Evolutionary conservation across 345 rosid species (phyloP).

Genomic region (Salix brachista): DNA sequence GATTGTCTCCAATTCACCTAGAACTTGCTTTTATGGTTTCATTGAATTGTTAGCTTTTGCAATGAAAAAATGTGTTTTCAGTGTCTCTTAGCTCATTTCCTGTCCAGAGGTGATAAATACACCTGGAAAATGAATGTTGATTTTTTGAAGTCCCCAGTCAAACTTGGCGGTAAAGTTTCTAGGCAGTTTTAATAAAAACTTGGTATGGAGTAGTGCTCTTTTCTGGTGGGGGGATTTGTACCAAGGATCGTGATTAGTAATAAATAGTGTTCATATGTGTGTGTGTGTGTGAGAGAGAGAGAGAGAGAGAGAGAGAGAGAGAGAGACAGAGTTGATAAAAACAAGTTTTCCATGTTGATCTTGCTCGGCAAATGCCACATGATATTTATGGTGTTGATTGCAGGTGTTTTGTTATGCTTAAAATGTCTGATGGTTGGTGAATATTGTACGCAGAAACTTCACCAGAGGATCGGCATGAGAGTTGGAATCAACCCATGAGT

Average conservation of each 20-base stretch:
- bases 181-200: neutral
- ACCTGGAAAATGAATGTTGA: neutral
- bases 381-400: slow-evolving; percentile 5
- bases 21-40: neutral
- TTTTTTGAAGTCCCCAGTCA: neutral
- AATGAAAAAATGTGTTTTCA: neutral
- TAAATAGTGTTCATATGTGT: neutral
- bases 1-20: neutral
- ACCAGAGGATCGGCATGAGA: slow-evolving; percentile 47
- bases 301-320: neutral
- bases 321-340: neutral
- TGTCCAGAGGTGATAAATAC: neutral
- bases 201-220: neutral
- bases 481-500: slow-evolving; percentile 40
- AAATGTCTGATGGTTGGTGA: slow-evolving; percentile 9
- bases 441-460: slow-evolving; percentile 45
- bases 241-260: neutral
- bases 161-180: neutral
- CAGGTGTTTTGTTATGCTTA: neutral
- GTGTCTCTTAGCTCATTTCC: neutral
- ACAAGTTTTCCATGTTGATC: neutral
- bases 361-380: neutral
- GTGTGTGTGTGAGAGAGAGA: neutral
- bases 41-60: neutral
- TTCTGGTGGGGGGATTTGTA: neutral